These are phyloP conservation scores for Margaritispora aquatica DNA, from an alignment of 495 filamentous ascomycete species.

Conservation along the genomic window DNA sequence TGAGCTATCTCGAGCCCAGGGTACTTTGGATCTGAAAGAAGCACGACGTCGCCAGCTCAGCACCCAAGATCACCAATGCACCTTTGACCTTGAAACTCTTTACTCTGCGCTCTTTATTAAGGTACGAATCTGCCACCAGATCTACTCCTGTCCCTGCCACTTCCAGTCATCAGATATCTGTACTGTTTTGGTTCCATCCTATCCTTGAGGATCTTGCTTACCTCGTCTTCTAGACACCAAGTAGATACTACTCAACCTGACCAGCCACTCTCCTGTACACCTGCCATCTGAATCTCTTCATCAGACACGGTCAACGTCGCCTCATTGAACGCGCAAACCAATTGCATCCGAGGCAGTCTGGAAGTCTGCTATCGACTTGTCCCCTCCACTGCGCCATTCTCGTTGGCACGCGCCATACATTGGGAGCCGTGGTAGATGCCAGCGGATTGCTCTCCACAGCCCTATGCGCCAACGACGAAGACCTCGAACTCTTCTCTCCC, in stretches of 20 bases:
- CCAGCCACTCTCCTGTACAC: background rate
- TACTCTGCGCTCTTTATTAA: background rate
- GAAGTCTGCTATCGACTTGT: background rate
- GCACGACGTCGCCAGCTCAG: background rate
- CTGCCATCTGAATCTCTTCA: background rate
- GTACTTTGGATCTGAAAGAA: background rate
- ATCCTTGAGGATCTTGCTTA: background rate
- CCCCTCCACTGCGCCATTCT: background rate
- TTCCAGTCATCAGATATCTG: background rate
- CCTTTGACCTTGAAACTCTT: background rate
- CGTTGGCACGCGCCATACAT: constrained; percentile 8
- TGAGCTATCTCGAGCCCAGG: background rate
- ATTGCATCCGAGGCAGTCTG: background rate
- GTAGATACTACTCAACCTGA: background rate
- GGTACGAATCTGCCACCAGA: too few species aligned
- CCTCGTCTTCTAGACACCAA: background rate
- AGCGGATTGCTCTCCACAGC: constrained; percentile 14
- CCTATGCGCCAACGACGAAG: constrained; percentile 27
- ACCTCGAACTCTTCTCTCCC: constrained; percentile 20
- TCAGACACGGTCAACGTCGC: background rate
- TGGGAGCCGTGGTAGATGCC: constrained; percentile 19
- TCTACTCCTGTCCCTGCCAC: background rate
- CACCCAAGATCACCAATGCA: background rate
- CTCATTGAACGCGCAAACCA: background rate
- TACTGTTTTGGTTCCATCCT: background rate